A percentile compares a stretch with the other conserved stretches of the same genome.
phyloP scores from a whole-genome alignment of 768 basidiomycete species.

The Termitomyces sp. region DNA sequence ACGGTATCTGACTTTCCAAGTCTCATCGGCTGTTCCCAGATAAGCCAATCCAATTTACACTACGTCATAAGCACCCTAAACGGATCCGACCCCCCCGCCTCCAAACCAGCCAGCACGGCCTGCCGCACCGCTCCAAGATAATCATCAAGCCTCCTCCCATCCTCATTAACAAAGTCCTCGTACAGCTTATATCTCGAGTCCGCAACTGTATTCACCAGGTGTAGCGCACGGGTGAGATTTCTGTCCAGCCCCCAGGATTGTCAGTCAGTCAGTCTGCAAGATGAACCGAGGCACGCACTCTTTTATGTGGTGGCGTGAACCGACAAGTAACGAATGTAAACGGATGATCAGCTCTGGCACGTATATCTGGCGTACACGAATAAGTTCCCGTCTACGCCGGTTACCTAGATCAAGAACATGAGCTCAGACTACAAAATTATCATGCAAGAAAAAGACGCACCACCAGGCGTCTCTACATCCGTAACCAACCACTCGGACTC shows the following conservation, averaged over 20 bases:
- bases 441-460: slow-evolving; percentile 24
- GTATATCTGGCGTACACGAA: slow-evolving; percentile 82
- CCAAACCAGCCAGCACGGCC: slow-evolving; percentile 67
- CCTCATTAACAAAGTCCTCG: slow-evolving; percentile 70
- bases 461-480: slow-evolving; percentile 38
- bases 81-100: slow-evolving; percentile 73
- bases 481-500: slow-evolving; percentile 74
- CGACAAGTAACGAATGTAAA: slow-evolving; percentile 66
- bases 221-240: slow-evolving; percentile 68
- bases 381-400: slow-evolving; percentile 58
- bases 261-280: not conserved
- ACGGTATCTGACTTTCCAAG: no score
- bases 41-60: no score
- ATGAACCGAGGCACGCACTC: slow-evolving; percentile 43
- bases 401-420: no score
- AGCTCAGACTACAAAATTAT: no score
- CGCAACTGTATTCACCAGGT: slow-evolving; percentile 80
- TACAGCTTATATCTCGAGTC: slow-evolving; percentile 85
- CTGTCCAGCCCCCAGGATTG: slow-evolving; percentile 36
- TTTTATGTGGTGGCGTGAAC: slow-evolving; percentile 58
- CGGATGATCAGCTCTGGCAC: slow-evolving; percentile 87
- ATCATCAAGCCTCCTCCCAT: slow-evolving; percentile 57
- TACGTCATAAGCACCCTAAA: slow-evolving; percentile 39
- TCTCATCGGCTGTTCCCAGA: no score
- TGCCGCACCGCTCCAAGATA: slow-evolving; percentile 73